Evolutionary conservation across 208 protist species (phyloP).

Genomic region (Naegleria lovaniensis): DNA sequence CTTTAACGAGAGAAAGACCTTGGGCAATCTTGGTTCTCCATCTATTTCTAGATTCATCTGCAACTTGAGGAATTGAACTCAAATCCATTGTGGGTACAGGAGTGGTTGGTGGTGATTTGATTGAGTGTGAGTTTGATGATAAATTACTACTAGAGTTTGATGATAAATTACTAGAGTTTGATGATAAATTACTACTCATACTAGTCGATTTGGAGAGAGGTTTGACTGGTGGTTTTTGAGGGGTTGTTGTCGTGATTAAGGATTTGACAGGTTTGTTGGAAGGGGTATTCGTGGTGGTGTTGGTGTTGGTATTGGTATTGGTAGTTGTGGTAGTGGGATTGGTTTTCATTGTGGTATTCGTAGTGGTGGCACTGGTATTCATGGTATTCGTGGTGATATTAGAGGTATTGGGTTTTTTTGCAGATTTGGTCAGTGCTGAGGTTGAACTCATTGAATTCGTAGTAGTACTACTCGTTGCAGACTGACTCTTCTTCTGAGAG

Average conservation of each 20-base stretch:
- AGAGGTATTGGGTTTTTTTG: no score
- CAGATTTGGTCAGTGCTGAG: no score
- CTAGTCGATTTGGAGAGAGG: neutral
- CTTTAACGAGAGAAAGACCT: neutral
- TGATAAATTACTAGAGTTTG: neutral
- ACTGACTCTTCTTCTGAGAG: no score
- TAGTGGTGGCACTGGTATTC: no score
- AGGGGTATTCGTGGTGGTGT: neutral
- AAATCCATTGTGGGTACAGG: neutral
- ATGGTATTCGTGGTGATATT: no score
- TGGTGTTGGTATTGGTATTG: neutral
- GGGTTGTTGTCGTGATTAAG: neutral
- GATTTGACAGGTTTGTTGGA: no score
- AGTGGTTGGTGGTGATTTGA: neutral
- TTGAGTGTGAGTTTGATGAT: neutral
- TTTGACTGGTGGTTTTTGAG: neutral
- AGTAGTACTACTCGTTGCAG: neutral
- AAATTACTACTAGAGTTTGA: neutral
- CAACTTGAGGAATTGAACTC: neutral
- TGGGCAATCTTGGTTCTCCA: neutral
- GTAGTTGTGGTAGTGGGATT: neutral
- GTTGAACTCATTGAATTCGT: neutral
- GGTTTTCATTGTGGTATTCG: no score
- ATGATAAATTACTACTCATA: neutral
- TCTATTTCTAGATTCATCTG: neutral